Evolutionary conservation across 108 stramenopile genomes (phyloP).

Genomic region (Fragilariopsis cylindrus): DNA sequence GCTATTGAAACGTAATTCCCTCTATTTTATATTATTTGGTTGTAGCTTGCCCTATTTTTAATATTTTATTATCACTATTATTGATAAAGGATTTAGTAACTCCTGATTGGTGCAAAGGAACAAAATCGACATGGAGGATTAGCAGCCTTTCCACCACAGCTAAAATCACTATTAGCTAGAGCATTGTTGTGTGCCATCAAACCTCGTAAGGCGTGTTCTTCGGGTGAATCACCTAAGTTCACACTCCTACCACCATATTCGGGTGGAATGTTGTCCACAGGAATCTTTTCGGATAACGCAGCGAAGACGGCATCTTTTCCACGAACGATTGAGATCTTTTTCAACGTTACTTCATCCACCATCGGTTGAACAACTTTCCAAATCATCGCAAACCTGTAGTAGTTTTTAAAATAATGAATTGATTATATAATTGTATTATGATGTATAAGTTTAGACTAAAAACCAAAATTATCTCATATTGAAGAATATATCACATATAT

Average conservation of each 20-base stretch:
- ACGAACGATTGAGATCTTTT: slow-evolving; percentile 58
- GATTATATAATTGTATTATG: slow-evolving; percentile 31
- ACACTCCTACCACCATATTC: slow-evolving; percentile 71
- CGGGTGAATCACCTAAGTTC: slow-evolving; percentile 57
- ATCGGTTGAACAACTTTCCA: slow-evolving; percentile 69
- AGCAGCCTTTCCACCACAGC: slow-evolving; percentile 32
- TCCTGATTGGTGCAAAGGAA: slow-evolving; percentile 36
- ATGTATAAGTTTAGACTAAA: neutral
- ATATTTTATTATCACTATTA: neutral
- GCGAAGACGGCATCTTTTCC: slow-evolving; percentile 47
- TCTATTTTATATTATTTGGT: neutral
- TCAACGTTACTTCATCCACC: slow-evolving; percentile 59
- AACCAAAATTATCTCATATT: neutral
- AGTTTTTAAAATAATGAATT: slow-evolving; percentile 2
- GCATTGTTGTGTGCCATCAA: slow-evolving; percentile 58
- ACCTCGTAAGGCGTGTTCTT: slow-evolving; percentile 48
- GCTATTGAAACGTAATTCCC: neutral
- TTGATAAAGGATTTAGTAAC: slow-evolving; percentile 28
- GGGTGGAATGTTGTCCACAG: slow-evolving; percentile 66
- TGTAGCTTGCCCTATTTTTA: neutral
- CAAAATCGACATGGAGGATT: slow-evolving; percentile 43
- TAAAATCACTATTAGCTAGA: slow-evolving; percentile 31
- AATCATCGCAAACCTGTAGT: slow-evolving; percentile 46
- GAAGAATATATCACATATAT: neutral
- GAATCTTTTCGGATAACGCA: slow-evolving; percentile 50